Base-by-base conservation (phyloP, 257 asterid species). In the Perilla frutescens region DNA sequence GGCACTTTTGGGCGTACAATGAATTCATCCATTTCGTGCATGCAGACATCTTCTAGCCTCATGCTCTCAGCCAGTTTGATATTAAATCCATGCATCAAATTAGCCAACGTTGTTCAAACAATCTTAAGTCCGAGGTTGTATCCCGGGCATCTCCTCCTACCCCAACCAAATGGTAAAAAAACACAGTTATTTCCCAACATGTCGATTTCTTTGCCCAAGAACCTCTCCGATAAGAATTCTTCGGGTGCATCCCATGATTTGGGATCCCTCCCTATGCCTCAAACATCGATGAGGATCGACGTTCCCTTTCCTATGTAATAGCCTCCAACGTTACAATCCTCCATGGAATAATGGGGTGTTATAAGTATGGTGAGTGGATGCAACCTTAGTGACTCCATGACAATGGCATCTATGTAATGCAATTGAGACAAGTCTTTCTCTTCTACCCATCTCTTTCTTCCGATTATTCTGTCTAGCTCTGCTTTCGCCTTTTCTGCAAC, bases 21-120 rank as follows among this genome's bases (percentile, higher is more conserved):
- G 31, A 78, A 45, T 56, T 79, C 79, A 67, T 55, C 68, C 3
- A 53, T 1, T 36, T 78, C 83, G 34, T 81, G 79, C 68, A 71
- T 57, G 48, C 76, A 50, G 13, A 83, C 55, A 41, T 80, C 83
- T 44, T 68, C 44, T 5, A 75, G 56, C 51, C 15, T 71, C 83
- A 77, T 70, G 3, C 49, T 73, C 40, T 67, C 75, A 0, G n/a
- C 62, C 57, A 80, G 37, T 50, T 75, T 77, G 73, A 62, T 56
- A 1, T 66, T 50, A 36, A 83, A 80, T 41, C 83, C 87, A 70
- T 80, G 84, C 32, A 83, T 4, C 67, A 80, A 62, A 71, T 83
- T 83, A 7, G 85, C 77, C 61, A 75, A 40, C 31, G 71, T 78
- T 10, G 82, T 66, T 9, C 83, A 76, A 51, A 80, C 79, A 8